These are phyloP conservation scores for Phytophthora megakarya DNA, from an alignment of 352 stramenopile genomes.

Conservation along the genomic window DNA sequence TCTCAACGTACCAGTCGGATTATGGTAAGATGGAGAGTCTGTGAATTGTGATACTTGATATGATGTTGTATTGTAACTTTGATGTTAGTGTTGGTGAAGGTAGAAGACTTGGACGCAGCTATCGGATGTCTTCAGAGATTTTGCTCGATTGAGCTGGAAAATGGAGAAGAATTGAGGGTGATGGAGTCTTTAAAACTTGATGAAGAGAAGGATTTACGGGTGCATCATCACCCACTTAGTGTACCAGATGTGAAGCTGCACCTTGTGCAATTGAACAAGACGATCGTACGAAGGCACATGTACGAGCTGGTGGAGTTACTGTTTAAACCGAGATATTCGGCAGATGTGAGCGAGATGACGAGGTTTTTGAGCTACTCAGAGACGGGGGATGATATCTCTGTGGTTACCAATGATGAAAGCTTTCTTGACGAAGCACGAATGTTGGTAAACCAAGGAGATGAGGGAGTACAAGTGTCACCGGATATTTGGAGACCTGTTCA, in stretches of 20 bases:
- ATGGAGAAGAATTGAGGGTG: constrained; percentile 29
- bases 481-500: constrained; percentile 72
- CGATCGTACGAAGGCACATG: constrained; percentile 54
- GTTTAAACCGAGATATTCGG: constrained; percentile 34
- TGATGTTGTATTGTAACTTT: neutral
- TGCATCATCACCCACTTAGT: constrained; percentile 63
- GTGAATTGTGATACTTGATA: neutral
- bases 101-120: constrained; percentile 52
- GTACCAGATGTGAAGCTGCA: constrained; percentile 55
- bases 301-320: constrained; percentile 60
- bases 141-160: constrained; percentile 61
- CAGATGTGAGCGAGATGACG: neutral
- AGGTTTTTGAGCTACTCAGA: constrained; percentile 67
- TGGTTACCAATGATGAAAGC: constrained; percentile 53
- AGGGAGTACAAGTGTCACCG: constrained; percentile 62
- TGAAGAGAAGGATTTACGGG: constrained; percentile 22
- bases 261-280: constrained; percentile 60
- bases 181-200: neutral
- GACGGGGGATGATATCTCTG: constrained; percentile 58
- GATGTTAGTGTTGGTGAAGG: constrained; percentile 73
- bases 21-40: constrained; percentile 45
- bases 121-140: constrained; percentile 58
- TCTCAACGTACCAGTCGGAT: constrained; percentile 77
- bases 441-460: constrained; percentile 42
- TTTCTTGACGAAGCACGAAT: constrained; percentile 48